Percentiles rank a stretch among this genome's conserved stretches.
Conservation (phyloP, 2,329 filamentous ascomycete species). For the Diaporthe humulicola region DNA sequence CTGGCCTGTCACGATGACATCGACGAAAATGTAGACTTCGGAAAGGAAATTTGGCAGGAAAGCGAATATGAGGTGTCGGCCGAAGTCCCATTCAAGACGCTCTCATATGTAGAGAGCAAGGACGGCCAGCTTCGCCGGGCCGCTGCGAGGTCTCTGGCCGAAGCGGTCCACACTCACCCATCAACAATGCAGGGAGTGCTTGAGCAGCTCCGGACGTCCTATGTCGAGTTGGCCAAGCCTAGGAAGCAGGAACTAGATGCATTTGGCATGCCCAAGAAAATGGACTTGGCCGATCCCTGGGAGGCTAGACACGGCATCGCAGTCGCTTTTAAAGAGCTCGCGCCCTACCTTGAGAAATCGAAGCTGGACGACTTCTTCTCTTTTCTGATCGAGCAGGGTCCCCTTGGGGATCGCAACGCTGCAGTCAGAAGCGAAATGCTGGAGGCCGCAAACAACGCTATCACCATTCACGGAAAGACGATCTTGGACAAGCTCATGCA, state of each 20-base stretch:
- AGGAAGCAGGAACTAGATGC: constrained; percentile 88
- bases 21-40: constrained; percentile 86
- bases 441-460: constrained; percentile 85
- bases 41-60: constrained; percentile 93
- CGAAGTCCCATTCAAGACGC: constrained; percentile 74
- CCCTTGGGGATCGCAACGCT: constrained; percentile 84
- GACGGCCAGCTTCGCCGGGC: constrained; percentile 87
- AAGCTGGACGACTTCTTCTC: constrained; percentile 83
- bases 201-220: constrained; percentile 75
- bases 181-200: constrained; percentile 74
- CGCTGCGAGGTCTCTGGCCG: constrained; percentile 84
- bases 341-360: constrained; percentile 74
- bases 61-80: constrained; percentile 81
- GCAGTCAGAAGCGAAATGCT: constrained; percentile 91
- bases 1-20: constrained; percentile 92
- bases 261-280: constrained; percentile 94
- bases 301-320: constrained; percentile 91
- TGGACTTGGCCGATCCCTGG: constrained; percentile 90
- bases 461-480: constrained; percentile 83
- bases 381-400: constrained; percentile 88
- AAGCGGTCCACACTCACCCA: constrained; percentile 74
- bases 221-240: constrained; percentile 84
- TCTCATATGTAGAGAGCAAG: constrained; percentile 83
- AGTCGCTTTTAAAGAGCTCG: constrained; percentile 86
- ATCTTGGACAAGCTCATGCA: constrained; percentile 93